Conservation (phyloP, 1,284 basidiomycete species). For the Papiliotrema laurentii region DNA sequence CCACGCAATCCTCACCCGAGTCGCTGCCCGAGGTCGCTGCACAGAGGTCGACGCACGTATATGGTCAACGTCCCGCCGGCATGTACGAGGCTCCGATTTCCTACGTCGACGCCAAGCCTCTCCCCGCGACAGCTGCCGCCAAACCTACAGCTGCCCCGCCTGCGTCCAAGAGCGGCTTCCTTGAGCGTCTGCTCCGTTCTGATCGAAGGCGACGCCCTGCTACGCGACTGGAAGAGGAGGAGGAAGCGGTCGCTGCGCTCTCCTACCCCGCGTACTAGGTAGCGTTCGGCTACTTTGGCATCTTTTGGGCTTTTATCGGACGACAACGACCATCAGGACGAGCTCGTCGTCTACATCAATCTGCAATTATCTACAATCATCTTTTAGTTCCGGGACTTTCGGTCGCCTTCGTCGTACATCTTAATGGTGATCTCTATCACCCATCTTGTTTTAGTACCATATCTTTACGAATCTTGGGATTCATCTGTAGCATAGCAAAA, state of each 20-base stretch:
- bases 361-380: not conserved
- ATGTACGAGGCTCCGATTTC: constrained; percentile 23
- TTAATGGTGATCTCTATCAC: too few relatives aligned
- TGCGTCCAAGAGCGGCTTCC: constrained; percentile 23
- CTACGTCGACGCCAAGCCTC: constrained; percentile 14
- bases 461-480: not conserved
- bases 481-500: not conserved
- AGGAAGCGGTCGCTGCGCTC: constrained; percentile 24
- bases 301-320: not conserved
- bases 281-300: not conserved
- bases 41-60: constrained; percentile 6
- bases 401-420: too few relatives aligned
- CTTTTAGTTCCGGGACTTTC: too few relatives aligned
- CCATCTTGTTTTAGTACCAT: not conserved
- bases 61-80: constrained; percentile 19
- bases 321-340: not conserved
- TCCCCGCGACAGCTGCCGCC: constrained; percentile 4
- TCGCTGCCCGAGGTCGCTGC: constrained; percentile 6
- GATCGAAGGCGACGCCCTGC: constrained; percentile 19
- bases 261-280: constrained; percentile 17
- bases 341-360: not conserved
- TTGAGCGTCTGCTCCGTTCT: constrained; percentile 26
- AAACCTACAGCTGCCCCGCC: not conserved
- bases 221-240: constrained; percentile 26
- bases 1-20: constrained; percentile 20